A percentile compares a stretch with the other conserved stretches of the same genome.
Conservation (phyloP, 1,139 yeast genomes). For the Candida tropicalis region DNA sequence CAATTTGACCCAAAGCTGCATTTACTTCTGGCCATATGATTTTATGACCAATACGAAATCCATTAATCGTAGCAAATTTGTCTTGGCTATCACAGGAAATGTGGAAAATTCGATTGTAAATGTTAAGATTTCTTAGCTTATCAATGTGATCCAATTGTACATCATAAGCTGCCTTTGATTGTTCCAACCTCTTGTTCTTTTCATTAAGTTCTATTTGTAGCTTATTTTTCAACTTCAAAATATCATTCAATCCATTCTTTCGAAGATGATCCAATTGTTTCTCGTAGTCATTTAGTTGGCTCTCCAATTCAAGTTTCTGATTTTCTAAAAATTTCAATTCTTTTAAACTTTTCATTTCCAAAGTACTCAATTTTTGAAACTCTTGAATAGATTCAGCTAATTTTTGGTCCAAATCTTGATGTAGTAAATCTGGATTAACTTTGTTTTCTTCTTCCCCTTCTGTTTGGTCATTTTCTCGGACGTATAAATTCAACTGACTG, state of each 20-base stretch:
- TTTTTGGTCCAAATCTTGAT: constrained; percentile 34
- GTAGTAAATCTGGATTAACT: constrained; percentile 15
- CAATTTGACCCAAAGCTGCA: constrained; percentile 88
- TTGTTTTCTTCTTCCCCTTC: constrained; percentile 7
- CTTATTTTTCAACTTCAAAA: constrained; percentile 51
- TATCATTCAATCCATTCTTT: constrained; percentile 43
- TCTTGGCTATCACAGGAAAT: constrained; percentile 72
- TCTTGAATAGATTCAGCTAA: constrained; percentile 45
- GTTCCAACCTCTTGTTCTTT: constrained; percentile 56
- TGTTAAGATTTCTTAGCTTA: constrained; percentile 70
- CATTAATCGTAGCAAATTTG: constrained; percentile 85
- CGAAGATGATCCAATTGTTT: constrained; percentile 42
- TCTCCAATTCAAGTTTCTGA: constrained; percentile 40
- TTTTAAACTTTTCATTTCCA: constrained; percentile 39
- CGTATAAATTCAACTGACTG: constrained; percentile 15
- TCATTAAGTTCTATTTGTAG: constrained; percentile 52
- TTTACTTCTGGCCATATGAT: constrained; percentile 92
- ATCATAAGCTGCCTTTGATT: constrained; percentile 63
- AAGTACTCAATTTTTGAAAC: constrained; percentile 31
- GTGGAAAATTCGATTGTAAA: constrained; percentile 77
- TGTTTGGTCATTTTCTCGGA: constrained; percentile 6
- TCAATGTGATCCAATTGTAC: constrained; percentile 66
- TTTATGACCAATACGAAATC: constrained; percentile 71
- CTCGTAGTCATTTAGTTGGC: constrained; percentile 39
- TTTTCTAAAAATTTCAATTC: constrained; percentile 51